Conservation (phyloP, 148 eudicot genomes). For the Mesembryanthemum crystallinum region DNA sequence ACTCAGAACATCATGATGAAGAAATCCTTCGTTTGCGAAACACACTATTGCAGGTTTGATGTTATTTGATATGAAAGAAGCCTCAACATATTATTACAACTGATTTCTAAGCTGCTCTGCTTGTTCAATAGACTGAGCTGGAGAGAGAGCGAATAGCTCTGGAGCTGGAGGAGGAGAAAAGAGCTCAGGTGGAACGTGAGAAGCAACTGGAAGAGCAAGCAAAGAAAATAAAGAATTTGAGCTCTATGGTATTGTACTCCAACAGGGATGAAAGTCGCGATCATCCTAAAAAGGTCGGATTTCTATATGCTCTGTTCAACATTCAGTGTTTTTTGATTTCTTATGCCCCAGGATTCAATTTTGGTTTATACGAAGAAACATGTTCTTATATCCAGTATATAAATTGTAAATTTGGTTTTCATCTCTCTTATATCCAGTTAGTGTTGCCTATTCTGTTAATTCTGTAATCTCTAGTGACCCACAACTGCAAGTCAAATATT, state of each 20-base stretch:
- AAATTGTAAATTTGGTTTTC: not conserved
- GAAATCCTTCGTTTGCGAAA: constrained; percentile 84
- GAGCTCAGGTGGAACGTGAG: constrained; percentile 85
- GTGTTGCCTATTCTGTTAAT: not conserved
- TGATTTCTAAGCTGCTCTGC: constrained; percentile 17
- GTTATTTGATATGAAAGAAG: constrained; percentile 6
- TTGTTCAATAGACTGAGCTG: constrained; percentile 63
- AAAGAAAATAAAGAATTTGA: constrained; percentile 84
- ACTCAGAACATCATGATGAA: constrained; percentile 88
- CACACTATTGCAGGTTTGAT: constrained; percentile 75
- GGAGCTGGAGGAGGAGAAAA: constrained; percentile 98
- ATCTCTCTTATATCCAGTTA: constrained; percentile 8
- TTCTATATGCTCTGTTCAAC: constrained; percentile 7
- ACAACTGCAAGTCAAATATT: not conserved
- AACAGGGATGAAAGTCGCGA: constrained; percentile 66
- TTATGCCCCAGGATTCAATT: not conserved
- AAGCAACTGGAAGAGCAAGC: constrained; percentile 79
- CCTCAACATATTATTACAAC: not conserved
- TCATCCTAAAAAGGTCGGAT: constrained; percentile 55
- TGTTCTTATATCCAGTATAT: not conserved
- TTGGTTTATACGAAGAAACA: constrained; percentile 11
- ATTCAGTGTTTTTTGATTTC: not conserved
- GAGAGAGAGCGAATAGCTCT: constrained; percentile 94
- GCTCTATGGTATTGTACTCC: constrained; percentile 83
- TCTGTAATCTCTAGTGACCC: not conserved